Evolutionary conservation across 345 rosid species (phyloP), one percentile per base, ranked within the genome.

Genomic region (Anastatica hierochuntica): DNA sequence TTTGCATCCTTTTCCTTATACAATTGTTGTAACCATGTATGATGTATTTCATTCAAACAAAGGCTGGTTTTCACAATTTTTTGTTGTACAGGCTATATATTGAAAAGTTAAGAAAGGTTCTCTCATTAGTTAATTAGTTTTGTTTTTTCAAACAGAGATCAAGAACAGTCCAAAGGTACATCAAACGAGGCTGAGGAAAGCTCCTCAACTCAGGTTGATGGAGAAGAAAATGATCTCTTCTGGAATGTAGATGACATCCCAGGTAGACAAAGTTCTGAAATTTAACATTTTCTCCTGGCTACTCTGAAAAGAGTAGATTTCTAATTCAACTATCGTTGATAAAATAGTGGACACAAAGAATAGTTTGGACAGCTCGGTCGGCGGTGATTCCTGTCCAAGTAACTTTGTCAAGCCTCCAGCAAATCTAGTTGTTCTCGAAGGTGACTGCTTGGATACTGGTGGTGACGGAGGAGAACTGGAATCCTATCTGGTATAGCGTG

Each of bases 401-500:
- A 74, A 76, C 60, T 82, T 83, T 62, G 83, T 85, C 54, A 94
- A 80, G 73, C 87, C 97, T 44, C 99, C 99, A 2, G 86, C 94
- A 56, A 88, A 88, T 74, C 77, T 94, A 62, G 82, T 88, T 53
- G 99, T 94, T 47, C 80, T 88, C 57, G 94, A 94, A 80, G 95
- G 94, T 31, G 99, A 85, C 56, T 88, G 94, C 72, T 72, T 85
- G 41, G 94, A 88, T 68, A 60, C 78, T 71, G 45, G 71, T 56
- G 88, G 89, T 47, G 87, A 83, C 49, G 84, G 74, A 34, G 84
- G 86, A 33, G 97, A 88, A 64, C 45, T 92, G 64, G 98, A 88
- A 64, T 85, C 94, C 8, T 92, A 85, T 74, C 90, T 92, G 97
- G 99, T 92, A 85, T 59, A 52, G 16, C 47, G 14, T 31, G 42